Conservation (phyloP, 192 early-diverging fungal genomes). For the Backusella luteola region DNA sequence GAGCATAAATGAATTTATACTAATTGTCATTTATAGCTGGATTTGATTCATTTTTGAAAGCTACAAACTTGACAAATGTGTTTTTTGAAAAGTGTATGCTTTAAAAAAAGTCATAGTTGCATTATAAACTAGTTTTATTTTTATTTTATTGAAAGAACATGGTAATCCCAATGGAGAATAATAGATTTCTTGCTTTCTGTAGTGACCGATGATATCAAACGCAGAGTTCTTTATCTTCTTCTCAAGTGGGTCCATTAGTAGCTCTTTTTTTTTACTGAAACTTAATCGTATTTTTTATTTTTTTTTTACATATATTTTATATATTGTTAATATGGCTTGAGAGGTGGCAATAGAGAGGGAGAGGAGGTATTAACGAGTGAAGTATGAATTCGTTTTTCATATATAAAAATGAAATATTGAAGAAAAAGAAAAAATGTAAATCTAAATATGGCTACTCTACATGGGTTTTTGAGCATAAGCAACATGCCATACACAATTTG, state of each 20-base stretch:
- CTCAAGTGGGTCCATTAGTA: neutral
- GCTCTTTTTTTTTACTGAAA: neutral
- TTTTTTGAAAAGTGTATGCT: no score
- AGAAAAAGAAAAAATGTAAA: neutral
- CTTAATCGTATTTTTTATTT: neutral
- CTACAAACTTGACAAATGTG: no score
- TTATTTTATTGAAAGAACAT: no score
- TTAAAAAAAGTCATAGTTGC: no score
- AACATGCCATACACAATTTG: neutral
- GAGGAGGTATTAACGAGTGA: neutral
- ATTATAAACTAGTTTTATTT: no score
- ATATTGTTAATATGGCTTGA: neutral
- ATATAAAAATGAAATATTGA: neutral
- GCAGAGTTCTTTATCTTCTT: no score
- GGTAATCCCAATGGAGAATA: no score
- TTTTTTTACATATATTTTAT: neutral
- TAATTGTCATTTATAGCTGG: no score
- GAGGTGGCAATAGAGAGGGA: neutral
- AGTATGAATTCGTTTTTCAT: neutral
- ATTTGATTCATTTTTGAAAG: no score
- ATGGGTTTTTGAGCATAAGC: conserved; percentile 15
- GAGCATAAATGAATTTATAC: no score
- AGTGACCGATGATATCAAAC: no score
- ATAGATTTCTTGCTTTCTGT: no score
- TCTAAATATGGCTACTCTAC: neutral